Evolutionary conservation across 495 filamentous ascomycete species (phyloP).

Genomic region (Podospora conica): DNA sequence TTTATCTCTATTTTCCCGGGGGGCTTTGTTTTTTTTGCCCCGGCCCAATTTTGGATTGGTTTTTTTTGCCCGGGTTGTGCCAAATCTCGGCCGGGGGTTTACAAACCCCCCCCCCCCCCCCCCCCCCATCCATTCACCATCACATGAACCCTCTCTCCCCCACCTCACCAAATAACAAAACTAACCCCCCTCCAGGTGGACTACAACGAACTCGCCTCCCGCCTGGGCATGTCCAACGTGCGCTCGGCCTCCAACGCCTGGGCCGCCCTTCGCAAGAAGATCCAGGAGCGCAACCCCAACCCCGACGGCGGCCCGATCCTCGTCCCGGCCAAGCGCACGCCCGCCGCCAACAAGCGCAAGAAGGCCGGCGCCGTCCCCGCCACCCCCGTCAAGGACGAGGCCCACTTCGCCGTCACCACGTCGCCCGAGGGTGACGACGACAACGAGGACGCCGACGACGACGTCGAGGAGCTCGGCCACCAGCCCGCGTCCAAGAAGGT

Average conservation of each 20-base stretch:
- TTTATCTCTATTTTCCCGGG: too few relatives aligned
- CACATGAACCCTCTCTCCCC: not conserved
- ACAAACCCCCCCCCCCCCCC: not conserved
- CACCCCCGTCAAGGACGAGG: not conserved
- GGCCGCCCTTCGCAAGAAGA: conserved; percentile 5
- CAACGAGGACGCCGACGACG: not conserved
- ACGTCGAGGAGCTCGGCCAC: not conserved
- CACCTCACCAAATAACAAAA: not conserved
- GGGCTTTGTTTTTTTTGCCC: too few relatives aligned
- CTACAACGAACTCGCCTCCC: not conserved
- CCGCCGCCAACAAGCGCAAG: conserved; percentile 1
- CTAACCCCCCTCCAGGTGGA: not conserved
- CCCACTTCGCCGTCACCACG: not conserved
- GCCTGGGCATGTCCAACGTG: conserved; percentile 10
- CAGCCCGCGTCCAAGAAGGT: not conserved
- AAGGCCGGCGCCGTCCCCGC: not conserved
- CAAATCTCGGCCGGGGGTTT: too few relatives aligned
- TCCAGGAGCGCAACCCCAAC: not conserved
- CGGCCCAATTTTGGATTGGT: too few relatives aligned
- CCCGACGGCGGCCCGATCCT: not conserved
- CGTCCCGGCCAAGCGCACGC: not conserved
- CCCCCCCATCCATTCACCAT: not conserved
- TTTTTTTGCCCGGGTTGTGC: too few relatives aligned
- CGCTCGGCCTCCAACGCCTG: conserved; percentile 13
- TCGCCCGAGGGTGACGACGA: not conserved